A percentile compares a stretch with the other conserved stretches of the same genome.
Evolutionary conservation across 371 early-diverging fungal genomes (phyloP).

Genomic region (Basidiobolus heterosporus): DNA sequence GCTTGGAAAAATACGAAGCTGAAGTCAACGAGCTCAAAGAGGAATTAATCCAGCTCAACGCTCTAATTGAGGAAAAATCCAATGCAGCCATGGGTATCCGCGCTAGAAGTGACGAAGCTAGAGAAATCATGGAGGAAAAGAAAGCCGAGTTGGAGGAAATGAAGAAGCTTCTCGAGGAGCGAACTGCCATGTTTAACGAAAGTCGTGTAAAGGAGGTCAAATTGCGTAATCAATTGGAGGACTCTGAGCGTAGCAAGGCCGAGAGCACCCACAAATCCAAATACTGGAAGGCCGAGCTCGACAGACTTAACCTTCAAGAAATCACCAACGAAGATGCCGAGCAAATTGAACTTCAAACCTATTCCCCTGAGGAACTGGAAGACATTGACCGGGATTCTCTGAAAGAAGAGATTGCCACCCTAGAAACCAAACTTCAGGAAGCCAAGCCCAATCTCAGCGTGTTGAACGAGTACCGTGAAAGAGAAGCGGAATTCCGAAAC

Average conservation of each 20-base stretch:
- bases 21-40: slow-evolving; percentile 42
- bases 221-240: slow-evolving; percentile 42
- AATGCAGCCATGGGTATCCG: slow-evolving; percentile 32
- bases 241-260: slow-evolving; percentile 22
- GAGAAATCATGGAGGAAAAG: slow-evolving; percentile 48
- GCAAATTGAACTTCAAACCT: slow-evolving; percentile 20
- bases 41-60: slow-evolving; percentile 36
- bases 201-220: slow-evolving; percentile 46
- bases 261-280: slow-evolving; percentile 29
- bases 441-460: slow-evolving; percentile 79
- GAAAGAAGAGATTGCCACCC: slow-evolving; percentile 20
- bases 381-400: slow-evolving; percentile 33
- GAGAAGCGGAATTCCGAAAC: slow-evolving; percentile 51
- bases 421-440: slow-evolving; percentile 35
- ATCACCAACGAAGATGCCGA: slow-evolving; percentile 10
- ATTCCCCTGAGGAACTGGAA: slow-evolving; percentile 32
- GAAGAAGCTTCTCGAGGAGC: slow-evolving; percentile 47
- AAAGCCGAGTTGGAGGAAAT: slow-evolving; percentile 41
- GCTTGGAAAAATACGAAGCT: slow-evolving; percentile 41
- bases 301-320: slow-evolving; percentile 31
- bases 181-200: slow-evolving; percentile 37
- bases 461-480: slow-evolving; percentile 68
- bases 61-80: slow-evolving; percentile 21
- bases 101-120: not conserved
- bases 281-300: slow-evolving; percentile 30